Conservation (phyloP, 345 rosid species). For the Abelmoschus esculentus region DNA sequence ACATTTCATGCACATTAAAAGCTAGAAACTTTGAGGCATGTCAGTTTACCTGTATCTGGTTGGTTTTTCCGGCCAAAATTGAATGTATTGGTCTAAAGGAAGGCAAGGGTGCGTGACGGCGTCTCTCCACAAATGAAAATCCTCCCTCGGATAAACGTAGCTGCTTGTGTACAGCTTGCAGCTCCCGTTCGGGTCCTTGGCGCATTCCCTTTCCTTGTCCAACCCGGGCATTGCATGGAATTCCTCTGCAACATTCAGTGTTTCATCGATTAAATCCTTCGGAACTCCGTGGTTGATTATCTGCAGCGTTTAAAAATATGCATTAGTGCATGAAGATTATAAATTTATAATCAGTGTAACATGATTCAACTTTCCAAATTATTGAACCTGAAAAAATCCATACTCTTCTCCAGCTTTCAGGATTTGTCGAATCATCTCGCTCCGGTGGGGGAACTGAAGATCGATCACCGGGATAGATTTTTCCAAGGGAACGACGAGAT, state of each 20-base stretch:
- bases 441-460: constrained; percentile 15
- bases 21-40: no score
- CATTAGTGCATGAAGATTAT: not conserved
- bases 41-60: constrained; percentile 10
- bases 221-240: constrained; percentile 25
- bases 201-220: constrained; percentile 18
- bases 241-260: constrained; percentile 20
- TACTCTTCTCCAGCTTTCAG: constrained; percentile 30
- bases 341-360: no score
- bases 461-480: constrained; percentile 28
- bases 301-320: constrained; percentile 6
- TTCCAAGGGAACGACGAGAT: constrained; percentile 9
- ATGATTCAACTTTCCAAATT: no score
- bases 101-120: constrained; percentile 17
- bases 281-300: constrained; percentile 33
- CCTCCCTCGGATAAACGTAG: constrained; percentile 10
- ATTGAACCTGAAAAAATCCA: constrained; percentile 34
- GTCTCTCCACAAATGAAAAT: constrained; percentile 28
- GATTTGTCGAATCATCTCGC: constrained; percentile 14
- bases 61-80: constrained; percentile 22
- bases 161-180: constrained; percentile 30
- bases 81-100: constrained; percentile 11
- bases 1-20: not conserved
- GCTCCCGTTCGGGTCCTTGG: constrained; percentile 20
- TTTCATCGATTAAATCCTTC: constrained; percentile 17